A percentile compares a stretch with the other conserved stretches of the same genome.
Evolutionary conservation across 2,329 filamentous ascomycete species (phyloP).

Genomic region (Magnaporthiopsis poae): DNA sequence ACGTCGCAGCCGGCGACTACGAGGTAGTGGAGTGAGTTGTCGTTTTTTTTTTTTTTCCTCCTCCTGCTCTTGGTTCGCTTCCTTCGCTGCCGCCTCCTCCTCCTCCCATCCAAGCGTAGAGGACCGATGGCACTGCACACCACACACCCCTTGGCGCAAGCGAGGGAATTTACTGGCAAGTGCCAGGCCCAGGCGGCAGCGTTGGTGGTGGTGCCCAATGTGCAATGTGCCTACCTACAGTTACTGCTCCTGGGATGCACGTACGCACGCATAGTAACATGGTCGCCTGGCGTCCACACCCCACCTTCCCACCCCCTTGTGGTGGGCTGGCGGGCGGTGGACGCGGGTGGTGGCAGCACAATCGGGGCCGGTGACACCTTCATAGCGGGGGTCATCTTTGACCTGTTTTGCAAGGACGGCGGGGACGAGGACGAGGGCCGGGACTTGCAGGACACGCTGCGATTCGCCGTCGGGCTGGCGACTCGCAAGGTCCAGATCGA

Average conservation of each 20-base stretch:
- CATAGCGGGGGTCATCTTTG: conserved; percentile 60
- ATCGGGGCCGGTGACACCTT: conserved; percentile 70
- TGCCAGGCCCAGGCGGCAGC: conserved; percentile 1
- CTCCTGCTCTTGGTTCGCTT: neutral
- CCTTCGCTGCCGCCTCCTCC: neutral
- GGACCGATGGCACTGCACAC: neutral
- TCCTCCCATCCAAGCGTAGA: neutral
- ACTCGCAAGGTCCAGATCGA: conserved; percentile 58
- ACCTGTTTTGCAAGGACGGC: conserved; percentile 36
- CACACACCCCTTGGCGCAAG: neutral
- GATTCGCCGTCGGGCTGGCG: conserved; percentile 56
- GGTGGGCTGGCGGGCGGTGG: no score
- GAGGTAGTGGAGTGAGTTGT: conserved; percentile 50
- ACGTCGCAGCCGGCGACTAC: conserved; percentile 25
- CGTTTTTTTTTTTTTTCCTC: neutral
- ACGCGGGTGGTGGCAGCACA: conserved; percentile 33
- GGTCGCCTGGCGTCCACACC: neutral
- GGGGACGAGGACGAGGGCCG: conserved; percentile 30
- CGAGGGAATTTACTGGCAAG: conserved; percentile 6
- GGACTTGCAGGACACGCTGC: conserved; percentile 35
- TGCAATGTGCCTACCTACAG: no score
- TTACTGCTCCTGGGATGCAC: neutral
- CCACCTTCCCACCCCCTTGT: neutral
- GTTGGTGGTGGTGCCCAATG: neutral
- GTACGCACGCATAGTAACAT: neutral